Evolutionary conservation across 139 green algal species (phyloP), one percentile per base, ranked within the genome.

Genomic region (Micromonas commoda): DNA sequence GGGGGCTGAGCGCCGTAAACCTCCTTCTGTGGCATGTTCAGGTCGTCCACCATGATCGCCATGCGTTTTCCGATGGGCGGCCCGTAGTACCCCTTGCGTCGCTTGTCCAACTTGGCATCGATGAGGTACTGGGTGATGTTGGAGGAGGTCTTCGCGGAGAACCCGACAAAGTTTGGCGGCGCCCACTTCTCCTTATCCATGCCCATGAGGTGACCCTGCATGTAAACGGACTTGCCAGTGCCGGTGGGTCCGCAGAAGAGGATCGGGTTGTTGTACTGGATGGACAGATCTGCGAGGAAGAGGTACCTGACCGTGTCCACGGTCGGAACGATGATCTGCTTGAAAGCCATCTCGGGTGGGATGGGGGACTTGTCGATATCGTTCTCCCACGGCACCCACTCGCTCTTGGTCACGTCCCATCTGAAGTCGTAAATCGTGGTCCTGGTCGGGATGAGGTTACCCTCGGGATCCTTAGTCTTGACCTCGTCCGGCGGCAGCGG

Each of bases 261-360:
- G 3, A 85, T 77, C 4, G 80, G 80, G 57, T 69, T 39, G 28
- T 77, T 9, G 37, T 77, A 29, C 33, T 72, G 31, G 2, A 83
- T 64, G 3, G 76, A 60, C 1, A 66, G 28, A 45, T 85, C 76
- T 9, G 83, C 66, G 39, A 86, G 74, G 60, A 71, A 73, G 38
- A 79, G 80, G 77, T 82, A 88, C 31, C 83, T 54, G 23, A 84
- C 84, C 2, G 85, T 91, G 77, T 93, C 89, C 16, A 85, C 66
- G 3, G 88, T 90, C 16, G 86, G 89, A 6, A 93, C 81, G 80
- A 93, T 91, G 78, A 91, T 91, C 37, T 78, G 29, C 23, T 68
- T 71, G 64, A 82, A 82, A 23, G 37, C 31, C 0, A 73, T 35
- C 21, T 73, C 73, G 23, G 28, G 20, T n/a, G 82, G 82, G 64